phyloP scores from a whole-genome alignment of 2,329 filamentous ascomycete species.

The Rhynchosporium graminicola region DNA sequence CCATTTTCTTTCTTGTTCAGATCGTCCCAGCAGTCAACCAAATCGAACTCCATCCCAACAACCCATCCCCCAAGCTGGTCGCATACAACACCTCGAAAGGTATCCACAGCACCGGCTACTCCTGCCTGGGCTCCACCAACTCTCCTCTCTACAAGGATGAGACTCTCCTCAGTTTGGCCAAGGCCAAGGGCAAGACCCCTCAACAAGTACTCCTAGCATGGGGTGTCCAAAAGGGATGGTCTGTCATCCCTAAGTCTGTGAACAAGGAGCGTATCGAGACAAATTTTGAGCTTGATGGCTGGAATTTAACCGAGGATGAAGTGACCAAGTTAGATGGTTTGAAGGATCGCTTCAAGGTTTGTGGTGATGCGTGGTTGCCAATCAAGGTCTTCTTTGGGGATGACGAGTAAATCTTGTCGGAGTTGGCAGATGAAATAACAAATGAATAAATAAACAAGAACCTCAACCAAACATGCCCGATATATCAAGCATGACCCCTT shows the following conservation, averaged over 20 bases:
- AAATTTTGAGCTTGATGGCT: constrained; percentile 77
- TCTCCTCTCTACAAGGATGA: constrained; percentile 69
- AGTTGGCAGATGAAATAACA: not conserved
- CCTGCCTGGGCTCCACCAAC: constrained; percentile 70
- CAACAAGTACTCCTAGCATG: constrained; percentile 80
- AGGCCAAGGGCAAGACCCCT: constrained; percentile 65
- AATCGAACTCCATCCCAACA: constrained; percentile 78
- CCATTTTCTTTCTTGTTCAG: constrained; percentile 38
- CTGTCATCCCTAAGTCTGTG: constrained; percentile 84
- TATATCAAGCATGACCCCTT: no score
- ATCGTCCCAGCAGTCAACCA: constrained; percentile 73
- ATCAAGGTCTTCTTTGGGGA: constrained; percentile 82
- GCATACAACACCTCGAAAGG: constrained; percentile 71
- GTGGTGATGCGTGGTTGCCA: constrained; percentile 72
- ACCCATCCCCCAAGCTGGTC: constrained; percentile 78
- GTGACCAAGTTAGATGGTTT: constrained; percentile 56
- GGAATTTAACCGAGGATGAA: constrained; percentile 72
- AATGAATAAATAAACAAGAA: not conserved
- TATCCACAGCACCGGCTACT: constrained; percentile 76
- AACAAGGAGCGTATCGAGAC: constrained; percentile 70
- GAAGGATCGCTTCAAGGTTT: constrained; percentile 75
- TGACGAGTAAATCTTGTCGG: constrained; percentile 59
- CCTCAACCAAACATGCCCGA: not conserved
- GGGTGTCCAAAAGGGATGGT: constrained; percentile 79
- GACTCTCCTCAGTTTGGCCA: constrained; percentile 61